Evolutionary conservation across 495 filamentous ascomycete species (phyloP), one percentile per base, ranked within the genome.

Genomic region (Zalerion maritima): DNA sequence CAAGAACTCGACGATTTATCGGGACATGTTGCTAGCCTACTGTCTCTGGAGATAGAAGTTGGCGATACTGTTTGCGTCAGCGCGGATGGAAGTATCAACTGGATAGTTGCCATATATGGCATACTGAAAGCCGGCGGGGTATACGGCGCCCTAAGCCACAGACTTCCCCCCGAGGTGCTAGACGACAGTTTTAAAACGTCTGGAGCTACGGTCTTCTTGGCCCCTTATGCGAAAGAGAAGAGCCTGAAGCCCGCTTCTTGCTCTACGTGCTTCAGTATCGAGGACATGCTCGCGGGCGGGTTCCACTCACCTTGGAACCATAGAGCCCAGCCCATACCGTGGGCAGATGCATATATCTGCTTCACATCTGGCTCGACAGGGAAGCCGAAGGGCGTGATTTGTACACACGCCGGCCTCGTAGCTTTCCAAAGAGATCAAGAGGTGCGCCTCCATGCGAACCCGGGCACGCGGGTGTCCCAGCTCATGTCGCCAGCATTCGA

Each of bases 361-460:
- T 58, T 56, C 26, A 56, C 54, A 4, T 58, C 54, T 0, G 54
- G 54, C 2, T 44, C 53, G 0, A 52, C 46, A 6, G 53, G 53
- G 8, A 40, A 30, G 15, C 53, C 55, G 2, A 57, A 57, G 31
- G 54, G 42, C 4, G 50, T 51, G 5, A 10, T 40, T 2, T 46
- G 37, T 21, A 20, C 5, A 0, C 50, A 52, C 25, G 25, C 32
- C 24, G 28, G 36, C 0, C 22, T 54, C 3, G 36, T 50, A 21
- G 41, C 42, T 12, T 46, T 44, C 25, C 46, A 43, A 30, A 21
- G 15, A 8, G 37, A 45, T 31, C 29, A 31, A 11, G 18, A 32
- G 16, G 42, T 43, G 12, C 34, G 54, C 6, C 24, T 58, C 14
- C 26, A 19, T 28, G 48, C 50, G 1, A 14, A 23, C 1, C 41